Conservation (phyloP, 208 protist genomes). For the Acanthamoeba royreba region DNA sequence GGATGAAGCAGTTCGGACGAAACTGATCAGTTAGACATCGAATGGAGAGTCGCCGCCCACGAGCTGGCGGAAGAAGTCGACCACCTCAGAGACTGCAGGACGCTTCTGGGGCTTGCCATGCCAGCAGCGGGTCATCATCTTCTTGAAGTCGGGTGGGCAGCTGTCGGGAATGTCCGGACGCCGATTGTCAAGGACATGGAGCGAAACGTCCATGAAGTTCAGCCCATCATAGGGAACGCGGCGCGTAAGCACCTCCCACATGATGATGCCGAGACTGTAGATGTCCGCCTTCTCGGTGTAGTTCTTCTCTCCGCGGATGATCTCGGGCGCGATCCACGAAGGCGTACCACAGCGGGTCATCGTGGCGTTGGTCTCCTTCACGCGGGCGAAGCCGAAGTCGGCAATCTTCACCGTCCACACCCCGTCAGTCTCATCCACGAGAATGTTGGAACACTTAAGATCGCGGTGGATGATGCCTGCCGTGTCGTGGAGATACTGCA, state of each 20-base stretch:
- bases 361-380: background rate
- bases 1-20: too few species aligned
- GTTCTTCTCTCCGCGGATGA: conserved; percentile 3
- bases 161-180: background rate
- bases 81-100: background rate
- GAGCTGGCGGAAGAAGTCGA: background rate
- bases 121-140: conserved; percentile 9
- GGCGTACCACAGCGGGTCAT: background rate
- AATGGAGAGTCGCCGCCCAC: background rate
- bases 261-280: background rate
- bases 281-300: conserved; percentile 14
- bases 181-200: background rate
- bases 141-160: background rate
- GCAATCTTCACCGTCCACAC: background rate
- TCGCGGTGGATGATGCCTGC: background rate
- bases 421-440: background rate
- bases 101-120: background rate
- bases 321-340: background rate
- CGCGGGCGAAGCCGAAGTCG: background rate
- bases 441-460: conserved; percentile 1
- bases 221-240: background rate
- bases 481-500: background rate
- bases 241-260: conserved; percentile 12
- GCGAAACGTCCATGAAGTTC: background rate
- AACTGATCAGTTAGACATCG: background rate